Conservation (phyloP, 176 grass and related monocot species). For the Panicum miliaceum region DNA sequence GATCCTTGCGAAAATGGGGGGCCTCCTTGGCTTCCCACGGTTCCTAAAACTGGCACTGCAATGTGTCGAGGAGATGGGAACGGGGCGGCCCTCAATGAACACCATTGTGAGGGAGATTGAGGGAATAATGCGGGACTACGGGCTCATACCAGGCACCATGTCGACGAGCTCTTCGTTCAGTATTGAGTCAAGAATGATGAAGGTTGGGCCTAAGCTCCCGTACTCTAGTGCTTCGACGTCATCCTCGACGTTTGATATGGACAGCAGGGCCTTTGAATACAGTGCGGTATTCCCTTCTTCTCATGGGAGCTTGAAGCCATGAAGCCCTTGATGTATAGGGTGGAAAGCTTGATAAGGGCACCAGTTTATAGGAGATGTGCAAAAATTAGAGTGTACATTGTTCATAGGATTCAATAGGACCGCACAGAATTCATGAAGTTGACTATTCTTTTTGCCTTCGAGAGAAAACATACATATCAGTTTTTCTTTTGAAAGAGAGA, state of each 20-base stretch:
- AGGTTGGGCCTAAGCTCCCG: conserved; percentile 12
- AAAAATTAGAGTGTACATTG: background rate
- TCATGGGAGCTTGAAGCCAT: conserved; percentile 47
- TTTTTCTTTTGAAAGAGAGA: no score
- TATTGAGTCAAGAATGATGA: conserved; percentile 27
- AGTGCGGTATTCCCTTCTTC: conserved; percentile 64
- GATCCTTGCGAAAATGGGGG: conserved; percentile 38
- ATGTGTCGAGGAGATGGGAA: conserved; percentile 45
- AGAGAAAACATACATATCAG: no score
- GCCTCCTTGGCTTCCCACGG: conserved; percentile 49
- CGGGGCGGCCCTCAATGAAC: conserved; percentile 63
- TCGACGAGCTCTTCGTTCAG: conserved; percentile 58
- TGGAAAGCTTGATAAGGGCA: background rate
- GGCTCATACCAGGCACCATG: conserved; percentile 44
- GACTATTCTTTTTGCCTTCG: conserved; percentile 5
- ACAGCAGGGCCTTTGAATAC: conserved; percentile 70
- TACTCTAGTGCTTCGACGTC: conserved; percentile 51
- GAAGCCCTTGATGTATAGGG: background rate
- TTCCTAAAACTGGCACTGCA: conserved; percentile 66
- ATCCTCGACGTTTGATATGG: conserved; percentile 42
- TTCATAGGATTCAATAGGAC: conserved; percentile 2
- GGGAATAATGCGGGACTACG: conserved; percentile 62
- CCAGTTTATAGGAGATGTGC: background rate
- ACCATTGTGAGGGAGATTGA: conserved; percentile 69
- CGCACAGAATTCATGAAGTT: conserved; percentile 35